Percentiles rank a stretch among this genome's conserved stretches.
Conservation (phyloP, 1,139 yeast species). For the Yamadazyma aaseri region DNA sequence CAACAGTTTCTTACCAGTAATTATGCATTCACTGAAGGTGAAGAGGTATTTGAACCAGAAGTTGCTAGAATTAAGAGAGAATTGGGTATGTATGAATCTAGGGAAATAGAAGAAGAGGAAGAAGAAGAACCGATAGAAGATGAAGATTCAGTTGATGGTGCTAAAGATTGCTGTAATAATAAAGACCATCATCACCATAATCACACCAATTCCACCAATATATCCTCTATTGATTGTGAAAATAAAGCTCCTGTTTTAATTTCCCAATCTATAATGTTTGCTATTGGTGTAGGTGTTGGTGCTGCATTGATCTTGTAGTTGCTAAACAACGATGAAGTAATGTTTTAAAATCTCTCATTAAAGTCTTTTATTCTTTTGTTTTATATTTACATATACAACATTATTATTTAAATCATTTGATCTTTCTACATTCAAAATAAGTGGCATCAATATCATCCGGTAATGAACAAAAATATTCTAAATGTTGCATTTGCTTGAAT, state of each 20-base stretch:
- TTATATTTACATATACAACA: constrained; percentile 3
- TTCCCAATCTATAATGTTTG: constrained; percentile 13
- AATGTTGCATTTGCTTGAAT: constrained; percentile 46
- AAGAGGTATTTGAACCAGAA: constrained; percentile 16
- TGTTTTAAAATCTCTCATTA: constrained; percentile 17
- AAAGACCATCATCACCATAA: constrained; percentile 11
- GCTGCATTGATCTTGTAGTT: constrained; percentile 22
- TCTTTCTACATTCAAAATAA: constrained; percentile 48
- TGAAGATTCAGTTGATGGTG: constrained; percentile 5
- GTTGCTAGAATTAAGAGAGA: constrained; percentile 8
- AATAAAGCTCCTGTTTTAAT: constrained; percentile 11
- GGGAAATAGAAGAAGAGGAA: constrained; percentile 4
- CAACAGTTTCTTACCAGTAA: constrained; percentile 19
- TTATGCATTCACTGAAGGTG: constrained; percentile 15
- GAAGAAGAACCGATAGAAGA: constrained; percentile 1
- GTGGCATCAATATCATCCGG: constrained; percentile 49
- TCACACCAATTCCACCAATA: constrained; percentile 14
- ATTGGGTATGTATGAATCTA: constrained; percentile 13
- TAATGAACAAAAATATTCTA: constrained; percentile 46
- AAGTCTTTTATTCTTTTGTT: constrained; percentile 3
- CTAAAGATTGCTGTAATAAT: constrained; percentile 5
- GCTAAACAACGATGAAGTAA: too few relatives aligned
- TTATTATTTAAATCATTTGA: constrained; percentile 15
- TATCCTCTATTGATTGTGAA: constrained; percentile 18
- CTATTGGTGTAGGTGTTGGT: constrained; percentile 19